Percentiles rank a stretch among this genome's conserved stretches.
Evolutionary conservation across 495 filamentous ascomycete species (phyloP).

Genomic region (Penicillium canescens): DNA sequence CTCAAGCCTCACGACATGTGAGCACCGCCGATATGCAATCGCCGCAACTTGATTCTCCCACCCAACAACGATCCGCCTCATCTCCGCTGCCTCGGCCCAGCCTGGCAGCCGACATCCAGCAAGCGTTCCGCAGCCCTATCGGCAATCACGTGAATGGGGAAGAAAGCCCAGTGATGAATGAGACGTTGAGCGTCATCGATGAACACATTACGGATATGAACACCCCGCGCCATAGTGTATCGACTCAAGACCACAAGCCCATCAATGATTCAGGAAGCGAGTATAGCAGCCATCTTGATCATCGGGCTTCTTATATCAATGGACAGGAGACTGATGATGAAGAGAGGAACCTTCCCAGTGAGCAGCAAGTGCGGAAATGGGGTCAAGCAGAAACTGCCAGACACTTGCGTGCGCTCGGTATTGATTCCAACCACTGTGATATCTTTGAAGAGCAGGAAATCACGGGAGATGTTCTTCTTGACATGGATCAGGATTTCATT

Average conservation of each 20-base stretch:
- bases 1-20: constrained; percentile 49
- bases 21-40: constrained; percentile 35
- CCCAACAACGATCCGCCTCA: constrained; percentile 43
- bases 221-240: constrained; percentile 63
- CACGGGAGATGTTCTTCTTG: constrained; percentile 85
- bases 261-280: constrained; percentile 86
- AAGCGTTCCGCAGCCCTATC: constrained; percentile 47
- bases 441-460: constrained; percentile 97
- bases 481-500: constrained; percentile 90
- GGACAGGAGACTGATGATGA: constrained; percentile 84
- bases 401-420: constrained; percentile 75
- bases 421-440: constrained; percentile 84
- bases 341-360: constrained; percentile 54
- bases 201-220: constrained; percentile 97
- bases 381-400: constrained; percentile 75
- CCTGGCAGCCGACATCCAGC: constrained; percentile 45
- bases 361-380: constrained; percentile 72
- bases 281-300: constrained; percentile 76
- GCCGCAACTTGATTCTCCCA: constrained; percentile 21
- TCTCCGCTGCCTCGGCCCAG: constrained; percentile 42
- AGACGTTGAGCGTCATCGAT: constrained; percentile 95
- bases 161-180: constrained; percentile 88
- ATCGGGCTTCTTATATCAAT: constrained; percentile 84
- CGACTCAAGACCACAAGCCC: constrained; percentile 51
- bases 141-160: constrained; percentile 45